These are phyloP conservation scores for Pythium plurisporium DNA, from an alignment of 352 stramenopile genomes.

Conservation along the genomic window DNA sequence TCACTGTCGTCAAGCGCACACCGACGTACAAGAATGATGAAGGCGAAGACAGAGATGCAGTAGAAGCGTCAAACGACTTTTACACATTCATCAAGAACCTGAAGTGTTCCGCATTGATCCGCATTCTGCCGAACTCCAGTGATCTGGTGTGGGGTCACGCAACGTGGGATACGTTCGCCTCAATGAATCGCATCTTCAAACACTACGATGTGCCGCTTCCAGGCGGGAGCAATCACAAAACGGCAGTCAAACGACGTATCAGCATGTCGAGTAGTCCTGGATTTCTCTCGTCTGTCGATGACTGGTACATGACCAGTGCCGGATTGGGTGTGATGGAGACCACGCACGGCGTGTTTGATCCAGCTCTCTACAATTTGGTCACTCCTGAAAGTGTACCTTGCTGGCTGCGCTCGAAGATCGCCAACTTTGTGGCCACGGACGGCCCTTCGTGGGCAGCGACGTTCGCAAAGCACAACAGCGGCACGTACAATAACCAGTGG, in stretches of 20 bases:
- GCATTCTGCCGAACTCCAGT: conserved; percentile 44
- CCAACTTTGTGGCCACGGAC: conserved; percentile 40
- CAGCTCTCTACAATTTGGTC: conserved; percentile 44
- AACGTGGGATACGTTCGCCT: conserved; percentile 66
- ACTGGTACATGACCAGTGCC: conserved; percentile 72
- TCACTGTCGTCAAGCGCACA: conserved; percentile 36
- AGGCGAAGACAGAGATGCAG: background rate
- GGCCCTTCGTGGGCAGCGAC: conserved; percentile 41
- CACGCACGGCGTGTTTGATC: conserved; percentile 62
- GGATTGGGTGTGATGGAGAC: conserved; percentile 63
- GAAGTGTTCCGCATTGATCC: conserved; percentile 73
- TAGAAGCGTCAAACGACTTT: conserved; percentile 22
- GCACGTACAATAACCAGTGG: conserved; percentile 86
- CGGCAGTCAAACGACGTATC: conserved; percentile 29
- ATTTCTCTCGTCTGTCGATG: conserved; percentile 71
- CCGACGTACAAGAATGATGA: no score
- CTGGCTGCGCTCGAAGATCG: conserved; percentile 60
- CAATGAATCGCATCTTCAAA: conserved; percentile 80
- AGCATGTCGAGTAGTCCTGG: conserved; percentile 77
- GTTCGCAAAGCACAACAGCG: conserved; percentile 60
- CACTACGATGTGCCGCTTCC: conserved; percentile 65
- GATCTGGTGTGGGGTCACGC: conserved; percentile 68
- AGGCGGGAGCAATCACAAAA: conserved; percentile 1
- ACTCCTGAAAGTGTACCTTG: conserved; percentile 45
- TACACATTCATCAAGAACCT: conserved; percentile 50